Conservation (phyloP, 75 land plant species). For the Ceratopteris richardii region DNA sequence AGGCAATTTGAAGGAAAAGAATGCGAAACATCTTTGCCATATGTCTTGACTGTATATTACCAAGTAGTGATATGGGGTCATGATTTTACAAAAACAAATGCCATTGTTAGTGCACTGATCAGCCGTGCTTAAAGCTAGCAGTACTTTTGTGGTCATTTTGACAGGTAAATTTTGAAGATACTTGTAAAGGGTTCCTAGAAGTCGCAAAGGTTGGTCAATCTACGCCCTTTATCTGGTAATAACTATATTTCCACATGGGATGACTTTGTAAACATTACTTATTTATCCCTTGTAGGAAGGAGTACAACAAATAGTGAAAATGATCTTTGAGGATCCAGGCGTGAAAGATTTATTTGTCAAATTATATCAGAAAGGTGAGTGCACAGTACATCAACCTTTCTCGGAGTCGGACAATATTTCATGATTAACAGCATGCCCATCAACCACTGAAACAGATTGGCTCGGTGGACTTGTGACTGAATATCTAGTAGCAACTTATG, state of each 20-base stretch:
- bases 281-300: constrained; percentile 54
- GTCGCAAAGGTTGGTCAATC: constrained; percentile 73
- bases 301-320: constrained; percentile 65
- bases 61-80: too few relatives aligned
- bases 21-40: too few relatives aligned
- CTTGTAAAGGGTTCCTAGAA: constrained; percentile 97
- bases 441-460: constrained; percentile 62
- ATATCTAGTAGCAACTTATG: constrained; percentile 87
- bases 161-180: constrained; percentile 97
- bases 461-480: constrained; percentile 83
- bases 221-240: too few relatives aligned
- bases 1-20: too few relatives aligned
- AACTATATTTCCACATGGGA: background rate
- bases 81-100: too few relatives aligned
- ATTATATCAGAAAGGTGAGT: constrained; percentile 83
- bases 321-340: constrained; percentile 97
- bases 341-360: constrained; percentile 82
- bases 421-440: too few relatives aligned
- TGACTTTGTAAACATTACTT: background rate
- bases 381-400: too few relatives aligned
- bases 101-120: too few relatives aligned
- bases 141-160: background rate
- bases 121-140: background rate
- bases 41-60: too few relatives aligned
- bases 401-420: too few relatives aligned